Evolutionary conservation across 1,284 basidiomycete genomes (phyloP).

Genomic region (Apiotrichum sp.): DNA sequence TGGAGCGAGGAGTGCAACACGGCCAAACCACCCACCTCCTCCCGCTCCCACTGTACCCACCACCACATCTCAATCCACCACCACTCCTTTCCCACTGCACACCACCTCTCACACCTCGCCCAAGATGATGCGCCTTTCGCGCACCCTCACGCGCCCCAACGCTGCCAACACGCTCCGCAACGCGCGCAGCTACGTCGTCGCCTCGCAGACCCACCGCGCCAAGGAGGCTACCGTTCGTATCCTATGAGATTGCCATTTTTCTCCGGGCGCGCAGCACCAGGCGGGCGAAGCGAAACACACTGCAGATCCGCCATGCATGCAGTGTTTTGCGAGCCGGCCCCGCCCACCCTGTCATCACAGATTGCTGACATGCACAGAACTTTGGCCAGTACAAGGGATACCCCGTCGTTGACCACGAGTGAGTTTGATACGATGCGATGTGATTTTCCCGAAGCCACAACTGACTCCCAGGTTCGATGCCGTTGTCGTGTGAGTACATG

Average conservation of each 20-base stretch:
- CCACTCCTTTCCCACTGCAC: background rate
- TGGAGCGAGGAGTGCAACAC: background rate
- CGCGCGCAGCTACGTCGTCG: slow-evolving; percentile 33
- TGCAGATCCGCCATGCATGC: too few species aligned
- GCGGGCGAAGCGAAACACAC: too few species aligned
- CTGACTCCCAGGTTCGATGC: slow-evolving; percentile 70
- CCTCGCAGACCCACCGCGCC: slow-evolving; percentile 40
- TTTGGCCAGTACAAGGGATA: slow-evolving; percentile 54
- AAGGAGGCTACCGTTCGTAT: slow-evolving; percentile 42
- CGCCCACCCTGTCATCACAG: too few species aligned
- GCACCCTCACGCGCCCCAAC: slow-evolving; percentile 20
- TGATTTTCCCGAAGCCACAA: too few species aligned
- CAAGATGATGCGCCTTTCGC: slow-evolving; percentile 29
- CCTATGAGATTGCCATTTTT: background rate
- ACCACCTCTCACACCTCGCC: slow-evolving; percentile 1
- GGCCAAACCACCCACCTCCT: background rate
- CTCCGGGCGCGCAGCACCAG: too few species aligned
- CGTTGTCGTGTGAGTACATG: slow-evolving; percentile 73
- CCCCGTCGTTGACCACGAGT: slow-evolving; percentile 87
- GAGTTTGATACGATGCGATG: slow-evolving; percentile 7
- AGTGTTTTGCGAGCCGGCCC: too few species aligned
- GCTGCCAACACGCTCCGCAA: slow-evolving; percentile 14
- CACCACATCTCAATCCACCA: slow-evolving; percentile 13
- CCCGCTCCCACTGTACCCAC: slow-evolving; percentile 2
- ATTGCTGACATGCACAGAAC: slow-evolving; percentile 23